phyloP scores from a whole-genome alignment of 495 filamentous ascomycete species.

The Aspergillus cristatus region DNA sequence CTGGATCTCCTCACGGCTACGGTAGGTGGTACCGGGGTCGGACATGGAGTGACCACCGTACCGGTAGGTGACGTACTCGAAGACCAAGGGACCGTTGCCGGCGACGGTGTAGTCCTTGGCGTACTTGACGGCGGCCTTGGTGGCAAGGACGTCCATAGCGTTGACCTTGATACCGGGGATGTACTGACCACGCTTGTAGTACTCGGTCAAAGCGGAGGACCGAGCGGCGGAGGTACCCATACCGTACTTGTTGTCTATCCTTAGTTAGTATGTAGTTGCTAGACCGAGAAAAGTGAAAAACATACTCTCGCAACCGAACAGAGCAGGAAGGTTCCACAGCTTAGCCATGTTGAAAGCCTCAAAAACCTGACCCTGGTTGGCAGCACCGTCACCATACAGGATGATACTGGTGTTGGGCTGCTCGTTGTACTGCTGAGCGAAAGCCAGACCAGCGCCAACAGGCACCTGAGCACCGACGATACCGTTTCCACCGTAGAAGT shows the following conservation, averaged over 20 bases:
- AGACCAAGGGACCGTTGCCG: constrained; percentile 85
- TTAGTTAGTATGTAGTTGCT: constrained; percentile 16
- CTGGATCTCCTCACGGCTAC: constrained; percentile 97
- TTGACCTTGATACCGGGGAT: constrained; percentile 99
- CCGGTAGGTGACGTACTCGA: constrained; percentile 98
- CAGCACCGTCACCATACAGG: constrained; percentile 94
- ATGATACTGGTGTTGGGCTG: constrained; percentile 77
- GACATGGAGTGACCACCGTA: constrained; percentile 99
- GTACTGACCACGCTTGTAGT: constrained; percentile 99
- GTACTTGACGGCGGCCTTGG: constrained; percentile 91
- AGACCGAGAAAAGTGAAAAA: constrained; percentile 7
- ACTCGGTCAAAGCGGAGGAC: constrained; percentile 90
- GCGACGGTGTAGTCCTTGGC: constrained; percentile 72
- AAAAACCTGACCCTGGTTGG: constrained; percentile 98
- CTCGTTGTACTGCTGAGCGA: constrained; percentile 89
- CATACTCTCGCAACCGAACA: constrained; percentile 98
- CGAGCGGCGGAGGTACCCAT: constrained; percentile 97
- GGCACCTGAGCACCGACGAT: constrained; percentile 99
- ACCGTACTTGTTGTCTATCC: constrained; percentile 96
- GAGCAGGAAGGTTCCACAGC: constrained; percentile 90
- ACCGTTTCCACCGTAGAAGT: constrained; percentile 97
- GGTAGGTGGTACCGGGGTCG: constrained; percentile 97
- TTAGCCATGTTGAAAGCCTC: constrained; percentile 99
- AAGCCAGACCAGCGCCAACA: constrained; percentile 91
- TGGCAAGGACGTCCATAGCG: constrained; percentile 97